A percentile compares a stretch with the other conserved stretches of the same genome.
Evolutionary conservation across 257 asterid species (phyloP).

Genomic region (Handroanthus guayacan): DNA sequence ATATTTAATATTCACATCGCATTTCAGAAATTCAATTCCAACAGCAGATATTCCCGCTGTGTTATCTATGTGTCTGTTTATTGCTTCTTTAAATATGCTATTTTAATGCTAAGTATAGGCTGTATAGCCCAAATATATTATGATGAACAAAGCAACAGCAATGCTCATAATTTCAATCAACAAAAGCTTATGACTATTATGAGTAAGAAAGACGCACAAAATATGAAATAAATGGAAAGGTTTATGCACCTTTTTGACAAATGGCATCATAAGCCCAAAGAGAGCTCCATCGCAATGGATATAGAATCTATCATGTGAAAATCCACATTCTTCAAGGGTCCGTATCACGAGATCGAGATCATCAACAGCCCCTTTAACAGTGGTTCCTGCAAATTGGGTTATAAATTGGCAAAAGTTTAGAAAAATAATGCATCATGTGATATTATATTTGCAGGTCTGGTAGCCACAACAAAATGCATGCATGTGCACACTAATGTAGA

Average conservation of each 20-base stretch:
- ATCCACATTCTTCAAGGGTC: slow-evolving; percentile 89
- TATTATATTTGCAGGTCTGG: slow-evolving; percentile 13
- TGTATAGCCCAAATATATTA: not conserved
- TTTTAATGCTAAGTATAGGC: not conserved
- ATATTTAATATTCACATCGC: not conserved
- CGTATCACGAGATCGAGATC: slow-evolving; percentile 95
- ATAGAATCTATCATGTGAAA: slow-evolving; percentile 80
- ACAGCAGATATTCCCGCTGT: not conserved
- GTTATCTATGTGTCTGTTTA: not conserved
- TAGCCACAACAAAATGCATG: not conserved
- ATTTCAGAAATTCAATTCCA: slow-evolving; percentile 24
- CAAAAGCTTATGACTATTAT: slow-evolving; percentile 10
- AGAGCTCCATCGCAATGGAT: slow-evolving; percentile 98
- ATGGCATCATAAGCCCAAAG: slow-evolving; percentile 99
- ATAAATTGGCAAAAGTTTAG: slow-evolving; percentile 23
- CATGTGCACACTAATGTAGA: not conserved
- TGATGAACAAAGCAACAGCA: not conserved
- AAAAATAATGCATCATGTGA: slow-evolving; percentile 21
- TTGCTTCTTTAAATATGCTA: slow-evolving; percentile 21
- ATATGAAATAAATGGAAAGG: slow-evolving; percentile 15
- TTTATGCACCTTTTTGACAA: slow-evolving; percentile 77
- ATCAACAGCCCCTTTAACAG: slow-evolving; percentile 99
- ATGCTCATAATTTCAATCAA: slow-evolving; percentile 1
- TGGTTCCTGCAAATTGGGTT: slow-evolving; percentile 74
- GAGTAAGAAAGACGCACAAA: slow-evolving; percentile 9